Conservation (phyloP, 345 rosid species). For the Pistacia atlantica region DNA sequence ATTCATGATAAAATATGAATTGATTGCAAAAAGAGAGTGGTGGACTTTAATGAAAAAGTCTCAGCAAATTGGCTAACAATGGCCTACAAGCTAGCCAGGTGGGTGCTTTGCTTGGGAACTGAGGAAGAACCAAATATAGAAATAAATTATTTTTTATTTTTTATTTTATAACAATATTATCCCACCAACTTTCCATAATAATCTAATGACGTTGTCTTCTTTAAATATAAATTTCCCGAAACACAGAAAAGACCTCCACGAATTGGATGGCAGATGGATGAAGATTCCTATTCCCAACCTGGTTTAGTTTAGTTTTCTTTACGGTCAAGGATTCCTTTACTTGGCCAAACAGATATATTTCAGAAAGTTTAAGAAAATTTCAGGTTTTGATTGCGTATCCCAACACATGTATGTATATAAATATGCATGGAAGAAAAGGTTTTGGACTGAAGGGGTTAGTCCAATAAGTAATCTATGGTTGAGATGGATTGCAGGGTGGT, state of each 20-base stretch:
- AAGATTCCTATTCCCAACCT: neutral
- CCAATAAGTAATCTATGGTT: neutral
- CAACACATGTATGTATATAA: neutral
- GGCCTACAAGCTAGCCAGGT: neutral
- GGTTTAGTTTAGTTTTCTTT: neutral
- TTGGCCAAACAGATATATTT: neutral
- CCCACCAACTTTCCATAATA: slow-evolving; percentile 3
- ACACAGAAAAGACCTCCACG: slow-evolving; percentile 9
- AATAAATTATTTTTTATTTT: neutral
- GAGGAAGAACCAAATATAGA: slow-evolving; percentile 1
- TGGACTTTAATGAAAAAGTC: neutral
- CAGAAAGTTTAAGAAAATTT: neutral
- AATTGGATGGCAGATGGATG: slow-evolving; percentile 11
- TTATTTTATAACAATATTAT: neutral
- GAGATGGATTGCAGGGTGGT: neutral
- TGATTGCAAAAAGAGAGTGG: neutral
- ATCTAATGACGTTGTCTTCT: slow-evolving; percentile 10
- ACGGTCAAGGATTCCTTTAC: slow-evolving; percentile 7
- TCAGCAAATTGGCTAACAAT: neutral
- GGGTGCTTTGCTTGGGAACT: slow-evolving; percentile 2
- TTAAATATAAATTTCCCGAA: neutral
- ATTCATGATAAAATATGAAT: neutral
- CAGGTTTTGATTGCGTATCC: neutral
- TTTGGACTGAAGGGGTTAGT: too few species aligned
- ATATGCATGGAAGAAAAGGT: neutral